A percentile compares a stretch with the other conserved stretches of the same genome.
These are phyloP conservation scores for Coriaria nepalensis DNA, from an alignment of 306 rosid species.

Conservation along the genomic window DNA sequence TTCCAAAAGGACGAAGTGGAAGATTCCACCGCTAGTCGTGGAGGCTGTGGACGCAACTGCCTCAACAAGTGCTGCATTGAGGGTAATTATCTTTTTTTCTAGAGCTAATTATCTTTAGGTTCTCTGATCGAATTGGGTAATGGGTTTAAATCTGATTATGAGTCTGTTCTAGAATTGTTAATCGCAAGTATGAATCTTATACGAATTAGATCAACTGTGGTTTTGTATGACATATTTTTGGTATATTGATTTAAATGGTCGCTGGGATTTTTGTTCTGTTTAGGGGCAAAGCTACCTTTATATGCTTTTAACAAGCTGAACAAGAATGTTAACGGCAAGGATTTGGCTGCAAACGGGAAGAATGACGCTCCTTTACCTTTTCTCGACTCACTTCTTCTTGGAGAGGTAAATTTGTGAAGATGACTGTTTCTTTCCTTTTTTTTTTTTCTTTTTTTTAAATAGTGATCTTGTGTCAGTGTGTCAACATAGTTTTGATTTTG, in stretches of 20 bases:
- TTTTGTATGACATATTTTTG: too few species aligned
- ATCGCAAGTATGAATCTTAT: not conserved
- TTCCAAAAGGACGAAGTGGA: constrained; percentile 58
- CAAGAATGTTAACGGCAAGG: constrained; percentile 23
- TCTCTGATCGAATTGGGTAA: too few species aligned
- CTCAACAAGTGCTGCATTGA: constrained; percentile 54
- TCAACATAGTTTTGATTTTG: not conserved
- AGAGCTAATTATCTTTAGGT: too few species aligned
- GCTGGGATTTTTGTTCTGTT: constrained; percentile 1
- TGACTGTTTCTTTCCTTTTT: not conserved
- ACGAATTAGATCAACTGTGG: not conserved
- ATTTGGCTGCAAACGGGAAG: constrained; percentile 15
- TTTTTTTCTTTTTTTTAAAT: too few species aligned
- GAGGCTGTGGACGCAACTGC: constrained; percentile 69
- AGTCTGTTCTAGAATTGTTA: too few species aligned
- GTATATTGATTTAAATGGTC: too few species aligned
- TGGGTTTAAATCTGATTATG: too few species aligned
- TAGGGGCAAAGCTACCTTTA: constrained; percentile 83
- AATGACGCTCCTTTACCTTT: constrained; percentile 55
- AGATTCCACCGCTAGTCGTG: constrained; percentile 31
- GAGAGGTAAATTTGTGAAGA: constrained; percentile 38
- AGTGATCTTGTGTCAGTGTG: too few species aligned
- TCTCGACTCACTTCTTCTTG: constrained; percentile 74
- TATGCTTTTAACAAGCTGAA: constrained; percentile 54
- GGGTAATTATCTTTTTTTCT: constrained; percentile 24